phyloP scores from a whole-genome alignment of 306 rosid species.

The Rosa lucieae region DNA sequence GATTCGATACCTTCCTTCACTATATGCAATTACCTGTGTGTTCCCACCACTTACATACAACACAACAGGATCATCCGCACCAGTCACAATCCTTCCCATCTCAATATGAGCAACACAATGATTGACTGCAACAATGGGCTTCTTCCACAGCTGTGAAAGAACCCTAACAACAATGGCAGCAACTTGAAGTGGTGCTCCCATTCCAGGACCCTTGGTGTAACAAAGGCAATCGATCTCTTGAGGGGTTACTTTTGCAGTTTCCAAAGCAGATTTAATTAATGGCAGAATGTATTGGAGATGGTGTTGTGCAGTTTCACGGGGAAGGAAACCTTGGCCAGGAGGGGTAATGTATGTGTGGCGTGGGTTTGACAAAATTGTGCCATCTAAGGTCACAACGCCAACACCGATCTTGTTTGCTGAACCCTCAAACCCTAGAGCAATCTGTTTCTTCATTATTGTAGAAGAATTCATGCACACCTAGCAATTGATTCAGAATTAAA shows the following conservation, averaged over 20 bases:
- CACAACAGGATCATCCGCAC: conserved; percentile 90
- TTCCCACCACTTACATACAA: conserved; percentile 95
- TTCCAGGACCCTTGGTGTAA: conserved; percentile 93
- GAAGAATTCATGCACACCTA: not conserved
- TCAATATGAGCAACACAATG: conserved; percentile 96
- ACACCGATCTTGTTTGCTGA: conserved; percentile 94
- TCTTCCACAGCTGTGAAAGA: conserved; percentile 84
- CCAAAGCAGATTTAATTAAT: conserved; percentile 64
- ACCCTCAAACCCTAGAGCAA: conserved; percentile 88
- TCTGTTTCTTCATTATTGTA: conserved; percentile 58
- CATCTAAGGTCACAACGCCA: conserved; percentile 78
- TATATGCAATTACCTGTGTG: conserved; percentile 91
- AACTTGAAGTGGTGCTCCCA: conserved; percentile 93
- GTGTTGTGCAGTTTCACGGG: conserved; percentile 93
- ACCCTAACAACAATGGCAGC: conserved; percentile 78
- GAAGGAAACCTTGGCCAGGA: conserved; percentile 95
- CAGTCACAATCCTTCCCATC: conserved; percentile 95
- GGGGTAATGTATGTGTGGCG: conserved; percentile 92
- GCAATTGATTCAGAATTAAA: not conserved
- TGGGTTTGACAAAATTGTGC: conserved; percentile 82
- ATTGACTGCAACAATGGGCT: conserved; percentile 87
- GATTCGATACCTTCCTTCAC: conserved; percentile 86
- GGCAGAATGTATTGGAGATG: conserved; percentile 82
- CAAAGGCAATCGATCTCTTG: conserved; percentile 83
- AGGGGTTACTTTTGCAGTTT: conserved; percentile 57